Base-by-base conservation (phyloP, 2,329 filamentous ascomycete species). In the Trichoderma atroviride region DNA sequence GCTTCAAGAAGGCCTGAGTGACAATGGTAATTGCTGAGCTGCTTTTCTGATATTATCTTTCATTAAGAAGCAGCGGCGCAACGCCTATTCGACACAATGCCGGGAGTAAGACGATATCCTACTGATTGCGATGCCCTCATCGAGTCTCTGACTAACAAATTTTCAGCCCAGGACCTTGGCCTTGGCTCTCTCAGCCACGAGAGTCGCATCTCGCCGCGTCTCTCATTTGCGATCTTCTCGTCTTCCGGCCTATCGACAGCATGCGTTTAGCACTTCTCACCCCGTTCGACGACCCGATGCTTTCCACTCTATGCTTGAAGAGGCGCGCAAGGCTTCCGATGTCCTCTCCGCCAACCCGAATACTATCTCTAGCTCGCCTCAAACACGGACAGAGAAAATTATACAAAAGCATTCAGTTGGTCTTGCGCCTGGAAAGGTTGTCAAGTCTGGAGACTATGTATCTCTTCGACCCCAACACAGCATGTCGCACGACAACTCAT, bases 371-470 rank as follows among this genome's bases (percentile, higher is more conserved):
- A 22, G n/a, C 5, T 50, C 24, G 4, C 52, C 27, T 55, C 94
- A 97, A 80, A 97, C 92, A 3, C 81, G 97, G 64, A 96, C 92
- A 2, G 94, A 97, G 79, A 97, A 97, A 84, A 97, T 97, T 70
- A 90, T 97, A 0, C 94, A 97, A 79, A 82, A 85, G 16, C 91
- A 97, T 79, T 87, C 93, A 0, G 85, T 94, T 19, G 92, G 90
- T 11, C 86, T 97, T 1, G 81, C 92, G 1, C 79, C 88, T 10
- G 92, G 89, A 70, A 97, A 97, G 82, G 83, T 86, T 69, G 92
- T 97, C 75, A 87, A 86, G 75, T 84, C 87, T 5, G 94, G 94
- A 76, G 94, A 97, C 85, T 97, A 96, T 83, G 89, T 97, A 70
- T 91, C 87, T 16, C 33, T 68, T 22, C 27, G 22, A 9, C 92